These are phyloP conservation scores for Taphrina confusa DNA, from an alignment of 1,139 yeast genomes.

Conservation along the genomic window DNA sequence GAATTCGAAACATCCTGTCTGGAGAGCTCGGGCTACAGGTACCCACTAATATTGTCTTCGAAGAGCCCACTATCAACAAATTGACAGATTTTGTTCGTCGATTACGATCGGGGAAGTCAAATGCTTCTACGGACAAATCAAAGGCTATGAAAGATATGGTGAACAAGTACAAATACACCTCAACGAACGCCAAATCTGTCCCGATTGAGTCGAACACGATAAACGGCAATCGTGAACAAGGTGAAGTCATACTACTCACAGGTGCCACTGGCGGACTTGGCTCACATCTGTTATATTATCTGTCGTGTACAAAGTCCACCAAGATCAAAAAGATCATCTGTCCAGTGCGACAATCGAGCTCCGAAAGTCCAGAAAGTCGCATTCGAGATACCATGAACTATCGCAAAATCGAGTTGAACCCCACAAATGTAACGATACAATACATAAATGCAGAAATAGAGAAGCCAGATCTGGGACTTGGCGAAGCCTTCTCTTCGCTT, in stretches of 20 bases:
- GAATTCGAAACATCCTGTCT: conserved; percentile 4
- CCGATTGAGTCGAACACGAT: background rate
- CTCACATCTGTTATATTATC: conserved; percentile 31
- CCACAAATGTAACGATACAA: conserved; percentile 16
- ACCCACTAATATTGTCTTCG: conserved; percentile 36
- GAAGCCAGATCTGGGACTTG: conserved; percentile 35
- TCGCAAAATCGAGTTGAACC: conserved; percentile 32
- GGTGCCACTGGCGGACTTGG: conserved; percentile 39
- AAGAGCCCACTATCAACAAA: conserved; percentile 29
- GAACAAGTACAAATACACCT: conserved; percentile 29
- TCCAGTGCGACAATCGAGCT: conserved; percentile 33
- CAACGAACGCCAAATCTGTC: background rate
- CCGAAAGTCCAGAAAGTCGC: conserved; percentile 25
- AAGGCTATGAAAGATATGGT: conserved; percentile 33
- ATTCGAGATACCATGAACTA: conserved; percentile 20
- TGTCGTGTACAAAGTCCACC: background rate
- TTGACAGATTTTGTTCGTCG: conserved; percentile 26
- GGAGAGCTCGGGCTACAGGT: conserved; percentile 12
- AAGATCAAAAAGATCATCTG: conserved; percentile 35
- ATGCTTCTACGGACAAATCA: background rate
- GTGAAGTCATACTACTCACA: conserved; percentile 32
- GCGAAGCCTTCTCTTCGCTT: conserved; percentile 11
- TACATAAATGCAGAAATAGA: conserved; percentile 5
- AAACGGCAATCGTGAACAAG: background rate
- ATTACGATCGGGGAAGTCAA: background rate